Evolutionary conservation across 306 rosid genomes (phyloP).

Genomic region (Rosa lucieae): DNA sequence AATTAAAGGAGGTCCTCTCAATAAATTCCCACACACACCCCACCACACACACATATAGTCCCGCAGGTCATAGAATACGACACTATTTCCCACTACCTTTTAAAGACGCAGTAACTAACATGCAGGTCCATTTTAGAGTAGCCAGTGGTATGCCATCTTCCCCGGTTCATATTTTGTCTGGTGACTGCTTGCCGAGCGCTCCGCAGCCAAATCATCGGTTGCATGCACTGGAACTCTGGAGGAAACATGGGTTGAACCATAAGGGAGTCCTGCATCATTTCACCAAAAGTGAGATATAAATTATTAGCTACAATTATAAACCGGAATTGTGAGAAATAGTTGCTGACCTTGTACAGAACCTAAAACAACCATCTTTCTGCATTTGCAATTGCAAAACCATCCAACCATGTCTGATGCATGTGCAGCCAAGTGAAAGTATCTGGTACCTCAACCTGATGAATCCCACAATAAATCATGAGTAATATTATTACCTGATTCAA

Average conservation of each 20-base stretch:
- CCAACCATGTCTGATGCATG: slow-evolving; percentile 75
- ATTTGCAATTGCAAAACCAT: slow-evolving; percentile 38
- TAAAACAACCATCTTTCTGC: slow-evolving; percentile 45
- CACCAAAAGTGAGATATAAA: background rate
- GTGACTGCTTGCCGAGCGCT: background rate
- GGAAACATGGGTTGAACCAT: background rate
- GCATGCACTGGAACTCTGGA: background rate
- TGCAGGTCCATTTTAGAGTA: background rate
- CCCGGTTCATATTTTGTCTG: background rate
- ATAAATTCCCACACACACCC: too few species aligned
- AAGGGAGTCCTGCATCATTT: background rate
- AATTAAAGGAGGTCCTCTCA: too few species aligned
- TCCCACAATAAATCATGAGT: slow-evolving; percentile 17
- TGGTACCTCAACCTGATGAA: slow-evolving; percentile 46
- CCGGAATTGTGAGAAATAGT: background rate
- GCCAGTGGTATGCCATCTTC: background rate
- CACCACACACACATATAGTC: too few species aligned
- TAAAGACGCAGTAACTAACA: background rate
- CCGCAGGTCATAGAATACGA: background rate
- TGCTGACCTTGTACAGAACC: slow-evolving; percentile 22
- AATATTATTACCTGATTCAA: background rate
- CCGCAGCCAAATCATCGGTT: background rate
- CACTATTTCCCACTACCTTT: background rate
- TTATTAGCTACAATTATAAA: background rate
- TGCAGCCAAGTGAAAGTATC: slow-evolving; percentile 57